These are phyloP conservation scores for Chaetothyriales sp. DNA, from an alignment of 2,329 filamentous ascomycete genomes.

Conservation along the genomic window DNA sequence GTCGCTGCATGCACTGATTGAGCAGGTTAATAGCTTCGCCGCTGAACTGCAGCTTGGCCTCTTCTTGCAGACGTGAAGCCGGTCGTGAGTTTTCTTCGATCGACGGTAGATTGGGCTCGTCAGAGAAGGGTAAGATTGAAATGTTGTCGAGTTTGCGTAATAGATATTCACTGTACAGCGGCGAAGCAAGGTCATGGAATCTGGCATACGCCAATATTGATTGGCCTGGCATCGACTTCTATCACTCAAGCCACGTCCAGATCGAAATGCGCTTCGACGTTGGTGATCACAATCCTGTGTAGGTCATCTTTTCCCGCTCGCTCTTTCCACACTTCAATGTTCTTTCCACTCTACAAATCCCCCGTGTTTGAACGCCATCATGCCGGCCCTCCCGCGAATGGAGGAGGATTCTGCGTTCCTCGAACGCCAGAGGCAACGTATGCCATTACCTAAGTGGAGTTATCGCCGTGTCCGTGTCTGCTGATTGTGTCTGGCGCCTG, in stretches of 20 bases:
- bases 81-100: slow-evolving; percentile 16
- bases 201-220: slow-evolving; percentile 36
- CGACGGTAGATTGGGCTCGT: slow-evolving; percentile 13
- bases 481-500: no score
- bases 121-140: slow-evolving; percentile 5
- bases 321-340: no score
- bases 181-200: slow-evolving; percentile 27
- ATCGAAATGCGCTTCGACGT: not conserved
- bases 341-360: no score
- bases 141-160: slow-evolving; percentile 16
- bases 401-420: no score
- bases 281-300: not conserved
- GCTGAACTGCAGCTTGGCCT: slow-evolving; percentile 25
- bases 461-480: no score
- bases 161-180: slow-evolving; percentile 23
- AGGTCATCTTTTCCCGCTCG: no score
- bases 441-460: no score
- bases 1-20: slow-evolving; percentile 5
- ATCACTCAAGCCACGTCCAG: not conserved
- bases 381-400: no score
- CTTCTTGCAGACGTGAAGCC: slow-evolving; percentile 12
- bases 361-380: no score
- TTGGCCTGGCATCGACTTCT: slow-evolving; percentile 19
- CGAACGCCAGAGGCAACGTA: no score
- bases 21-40: slow-evolving; percentile 22